These are phyloP conservation scores for Cadophora sp. DNA, from an alignment of 2,329 filamentous ascomycete genomes.

Conservation along the genomic window DNA sequence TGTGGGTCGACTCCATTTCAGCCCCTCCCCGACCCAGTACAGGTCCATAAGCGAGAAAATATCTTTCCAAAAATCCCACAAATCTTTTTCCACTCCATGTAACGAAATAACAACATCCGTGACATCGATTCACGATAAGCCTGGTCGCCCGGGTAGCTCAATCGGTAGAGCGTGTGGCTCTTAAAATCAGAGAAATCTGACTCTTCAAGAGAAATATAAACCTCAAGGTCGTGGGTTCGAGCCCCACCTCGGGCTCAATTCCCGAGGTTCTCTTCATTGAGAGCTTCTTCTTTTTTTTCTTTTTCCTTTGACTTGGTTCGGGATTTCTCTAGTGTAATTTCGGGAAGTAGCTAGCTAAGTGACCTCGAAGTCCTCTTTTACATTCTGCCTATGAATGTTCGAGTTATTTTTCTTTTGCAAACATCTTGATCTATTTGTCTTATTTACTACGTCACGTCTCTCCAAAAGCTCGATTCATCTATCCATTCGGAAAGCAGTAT, in stretches of 20 bases:
- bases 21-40: neutral
- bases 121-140: conserved; percentile 3
- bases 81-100: neutral
- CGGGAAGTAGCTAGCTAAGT: too few species aligned
- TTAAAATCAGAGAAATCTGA: conserved; percentile 26
- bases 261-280: conserved; percentile 10
- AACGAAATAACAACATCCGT: neutral
- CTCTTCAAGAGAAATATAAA: neutral
- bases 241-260: conserved; percentile 8
- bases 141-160: conserved; percentile 33
- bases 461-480: too few species aligned
- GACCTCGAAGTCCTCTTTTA: too few species aligned
- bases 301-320: neutral
- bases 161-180: conserved; percentile 44
- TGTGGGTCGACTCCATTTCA: neutral
- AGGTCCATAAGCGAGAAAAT: conserved; percentile 1
- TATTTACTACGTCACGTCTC: too few species aligned
- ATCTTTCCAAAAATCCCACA: neutral
- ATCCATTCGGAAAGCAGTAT: too few species aligned
- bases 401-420: too few species aligned
- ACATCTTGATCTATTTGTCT: too few species aligned
- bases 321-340: neutral
- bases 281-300: conserved; percentile 2
- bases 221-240: conserved; percentile 11
- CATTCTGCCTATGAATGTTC: too few species aligned